phyloP scores from a whole-genome alignment of 306 rosid species.

The Hippophae tibetana region DNA sequence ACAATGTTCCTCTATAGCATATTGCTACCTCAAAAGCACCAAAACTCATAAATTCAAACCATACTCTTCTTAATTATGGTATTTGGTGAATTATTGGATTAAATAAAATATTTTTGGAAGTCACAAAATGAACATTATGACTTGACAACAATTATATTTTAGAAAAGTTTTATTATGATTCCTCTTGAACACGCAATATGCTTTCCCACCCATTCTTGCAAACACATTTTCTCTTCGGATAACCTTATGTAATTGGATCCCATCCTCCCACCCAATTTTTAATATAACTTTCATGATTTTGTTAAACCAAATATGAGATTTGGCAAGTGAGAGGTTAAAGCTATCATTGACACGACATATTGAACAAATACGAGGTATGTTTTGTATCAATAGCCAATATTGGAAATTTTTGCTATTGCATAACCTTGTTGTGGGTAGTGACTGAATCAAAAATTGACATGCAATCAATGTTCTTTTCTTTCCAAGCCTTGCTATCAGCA shows the following conservation, averaged over 20 bases:
- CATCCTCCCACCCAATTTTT: too few species aligned
- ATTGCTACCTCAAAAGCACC: not conserved
- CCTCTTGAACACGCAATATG: too few species aligned
- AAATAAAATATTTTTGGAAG: too few species aligned
- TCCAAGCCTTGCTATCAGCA: slow-evolving; percentile 87
- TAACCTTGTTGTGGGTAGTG: slow-evolving; percentile 12
- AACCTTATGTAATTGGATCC: too few species aligned
- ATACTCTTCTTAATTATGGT: too few species aligned
- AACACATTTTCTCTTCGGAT: too few species aligned
- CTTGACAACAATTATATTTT: too few species aligned
- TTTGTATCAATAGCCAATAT: slow-evolving; percentile 12
- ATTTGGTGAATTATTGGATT: too few species aligned
- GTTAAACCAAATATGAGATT: slow-evolving; percentile 77
- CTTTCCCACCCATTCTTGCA: too few species aligned
- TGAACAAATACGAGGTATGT: slow-evolving; percentile 86
- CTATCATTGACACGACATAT: slow-evolving; percentile 92
- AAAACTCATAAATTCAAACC: too few species aligned
- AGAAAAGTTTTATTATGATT: too few species aligned
- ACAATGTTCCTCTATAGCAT: not conserved
- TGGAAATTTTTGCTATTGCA: slow-evolving; percentile 1
- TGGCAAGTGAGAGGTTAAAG: slow-evolving; percentile 74
- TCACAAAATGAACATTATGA: too few species aligned
- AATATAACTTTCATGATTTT: not conserved
- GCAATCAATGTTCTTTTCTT: slow-evolving; percentile 12
- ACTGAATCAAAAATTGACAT: not conserved